Evolutionary conservation across 345 rosid genomes (phyloP).

Genomic region (Orychophragmus violaceus): DNA sequence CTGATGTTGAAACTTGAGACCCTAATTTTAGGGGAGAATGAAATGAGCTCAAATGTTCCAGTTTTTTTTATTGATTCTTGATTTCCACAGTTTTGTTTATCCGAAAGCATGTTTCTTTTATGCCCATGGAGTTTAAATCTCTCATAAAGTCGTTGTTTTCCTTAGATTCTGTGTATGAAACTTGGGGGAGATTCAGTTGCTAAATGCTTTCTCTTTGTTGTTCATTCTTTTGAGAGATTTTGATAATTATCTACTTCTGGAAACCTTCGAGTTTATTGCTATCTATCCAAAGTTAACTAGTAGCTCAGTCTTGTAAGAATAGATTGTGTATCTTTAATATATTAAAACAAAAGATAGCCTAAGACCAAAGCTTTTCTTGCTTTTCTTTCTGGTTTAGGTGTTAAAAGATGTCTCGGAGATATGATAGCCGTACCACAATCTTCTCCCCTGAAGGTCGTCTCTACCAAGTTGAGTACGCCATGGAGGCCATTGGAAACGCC

Average conservation of each 20-base stretch:
- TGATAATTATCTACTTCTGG: background rate
- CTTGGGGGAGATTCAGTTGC: background rate
- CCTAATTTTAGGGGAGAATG: background rate
- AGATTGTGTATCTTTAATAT: background rate
- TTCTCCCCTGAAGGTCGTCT: slow-evolving; percentile 99
- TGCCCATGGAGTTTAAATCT: background rate
- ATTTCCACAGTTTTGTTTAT: background rate
- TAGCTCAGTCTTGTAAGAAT: background rate
- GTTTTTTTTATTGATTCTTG: background rate
- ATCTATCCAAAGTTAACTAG: no score
- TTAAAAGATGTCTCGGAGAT: slow-evolving; percentile 77
- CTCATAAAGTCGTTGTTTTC: background rate
- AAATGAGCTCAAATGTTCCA: background rate
- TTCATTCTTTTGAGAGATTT: background rate
- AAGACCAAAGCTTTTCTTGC: background rate
- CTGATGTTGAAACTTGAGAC: background rate
- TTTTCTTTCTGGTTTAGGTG: background rate
- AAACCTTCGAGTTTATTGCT: background rate
- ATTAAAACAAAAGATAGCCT: background rate
- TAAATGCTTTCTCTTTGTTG: background rate
- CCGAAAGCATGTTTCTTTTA: background rate
- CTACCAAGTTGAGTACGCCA: slow-evolving; percentile 96
- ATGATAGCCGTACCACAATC: slow-evolving; percentile 97
- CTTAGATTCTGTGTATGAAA: background rate
- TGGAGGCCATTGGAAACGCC: slow-evolving; percentile 99